Conservation (phyloP, 306 rosid genomes). For the Vachellia collinsii region DNA sequence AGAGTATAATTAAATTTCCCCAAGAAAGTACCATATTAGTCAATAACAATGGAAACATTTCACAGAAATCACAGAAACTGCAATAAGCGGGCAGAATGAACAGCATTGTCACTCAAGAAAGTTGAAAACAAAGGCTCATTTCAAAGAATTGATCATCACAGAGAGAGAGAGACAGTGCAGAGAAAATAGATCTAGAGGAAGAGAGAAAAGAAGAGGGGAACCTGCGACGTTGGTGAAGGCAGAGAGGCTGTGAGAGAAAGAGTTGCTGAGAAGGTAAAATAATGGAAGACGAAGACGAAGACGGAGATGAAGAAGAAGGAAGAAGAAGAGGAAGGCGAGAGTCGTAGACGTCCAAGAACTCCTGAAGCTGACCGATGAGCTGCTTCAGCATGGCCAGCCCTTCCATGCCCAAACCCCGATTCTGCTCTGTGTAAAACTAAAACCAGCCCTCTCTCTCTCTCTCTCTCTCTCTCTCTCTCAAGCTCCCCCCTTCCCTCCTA, state of each 20-base stretch:
- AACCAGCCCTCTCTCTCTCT: conserved; percentile 6
- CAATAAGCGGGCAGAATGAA: not conserved
- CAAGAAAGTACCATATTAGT: not conserved
- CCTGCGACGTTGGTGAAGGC: conserved; percentile 55
- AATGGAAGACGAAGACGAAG: conserved; percentile 17
- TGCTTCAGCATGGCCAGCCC: conserved; percentile 84
- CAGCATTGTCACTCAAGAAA: not conserved
- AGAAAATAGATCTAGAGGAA: conserved; percentile 42
- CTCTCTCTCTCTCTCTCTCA: not conserved
- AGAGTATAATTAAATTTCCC: conserved; percentile 28
- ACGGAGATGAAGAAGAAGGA: conserved; percentile 11
- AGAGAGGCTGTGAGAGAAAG: conserved; percentile 38
- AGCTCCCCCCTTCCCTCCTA: not conserved
- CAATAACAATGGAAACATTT: not conserved
- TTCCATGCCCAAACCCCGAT: conserved; percentile 60
- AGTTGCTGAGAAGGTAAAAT: conserved; percentile 40
- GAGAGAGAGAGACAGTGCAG: not conserved
- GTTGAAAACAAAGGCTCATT: not conserved
- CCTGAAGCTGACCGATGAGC: conserved; percentile 83
- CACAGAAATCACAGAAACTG: not conserved
- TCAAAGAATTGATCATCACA: not conserved
- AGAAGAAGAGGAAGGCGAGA: conserved; percentile 39
- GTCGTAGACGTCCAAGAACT: conserved; percentile 54
- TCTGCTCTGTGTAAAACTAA: conserved; percentile 4
- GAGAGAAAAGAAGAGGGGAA: conserved; percentile 33